These are phyloP conservation scores for Metarhizium album DNA, from an alignment of 2,329 filamentous ascomycete species.

Conservation along the genomic window DNA sequence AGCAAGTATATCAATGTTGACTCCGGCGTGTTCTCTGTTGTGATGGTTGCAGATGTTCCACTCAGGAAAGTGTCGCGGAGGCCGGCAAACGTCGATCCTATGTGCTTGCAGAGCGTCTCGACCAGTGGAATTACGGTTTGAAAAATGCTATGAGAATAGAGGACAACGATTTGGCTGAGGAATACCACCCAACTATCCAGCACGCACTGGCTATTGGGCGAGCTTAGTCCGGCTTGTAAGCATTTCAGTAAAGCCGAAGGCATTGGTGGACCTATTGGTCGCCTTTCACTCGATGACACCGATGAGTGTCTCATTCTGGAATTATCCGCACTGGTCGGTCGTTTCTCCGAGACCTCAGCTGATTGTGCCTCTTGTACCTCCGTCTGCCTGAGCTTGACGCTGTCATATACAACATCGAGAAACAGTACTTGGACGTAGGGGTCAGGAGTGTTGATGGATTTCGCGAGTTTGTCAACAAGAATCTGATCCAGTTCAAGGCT, in stretches of 20 bases:
- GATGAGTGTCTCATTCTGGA: conserved; percentile 29
- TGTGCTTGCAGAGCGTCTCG: conserved; percentile 75
- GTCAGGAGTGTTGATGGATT: conserved; percentile 50
- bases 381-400: conserved; percentile 54
- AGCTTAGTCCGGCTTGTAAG: conserved; percentile 70
- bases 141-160: conserved; percentile 78
- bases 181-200: conserved; percentile 90
- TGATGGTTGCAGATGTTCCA: background rate
- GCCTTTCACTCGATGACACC: conserved; percentile 20
- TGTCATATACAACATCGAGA: conserved; percentile 65
- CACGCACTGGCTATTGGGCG: conserved; percentile 60
- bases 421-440: conserved; percentile 66
- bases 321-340: conserved; percentile 30
- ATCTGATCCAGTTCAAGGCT: conserved; percentile 58
- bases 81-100: conserved; percentile 59
- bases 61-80: conserved; percentile 53
- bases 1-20: conserved; percentile 72
- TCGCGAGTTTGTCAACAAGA: conserved; percentile 57
- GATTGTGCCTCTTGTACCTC: conserved; percentile 27
- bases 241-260: conserved; percentile 70
- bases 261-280: conserved; percentile 32
- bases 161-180: conserved; percentile 68
- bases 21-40: conserved; percentile 38
- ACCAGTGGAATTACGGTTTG: conserved; percentile 85
- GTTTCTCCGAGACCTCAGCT: conserved; percentile 38